Conservation (phyloP, 768 basidiomycete genomes). For the Crucibulum laeve region DNA sequence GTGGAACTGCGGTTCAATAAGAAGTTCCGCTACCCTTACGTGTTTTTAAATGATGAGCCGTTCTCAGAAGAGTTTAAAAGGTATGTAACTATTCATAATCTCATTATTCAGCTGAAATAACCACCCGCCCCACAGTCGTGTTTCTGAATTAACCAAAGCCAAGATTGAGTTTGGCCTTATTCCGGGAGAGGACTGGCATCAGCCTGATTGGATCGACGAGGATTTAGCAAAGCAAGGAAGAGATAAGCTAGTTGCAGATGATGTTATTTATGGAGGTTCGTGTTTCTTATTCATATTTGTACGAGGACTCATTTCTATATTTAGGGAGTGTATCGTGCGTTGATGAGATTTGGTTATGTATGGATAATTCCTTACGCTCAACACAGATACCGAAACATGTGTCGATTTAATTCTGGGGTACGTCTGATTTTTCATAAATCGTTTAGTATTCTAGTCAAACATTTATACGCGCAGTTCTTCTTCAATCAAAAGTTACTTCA, state of each 20-base stretch:
- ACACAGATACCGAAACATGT: conserved; percentile 78
- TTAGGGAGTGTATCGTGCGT: conserved; percentile 16
- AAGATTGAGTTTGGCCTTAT: conserved; percentile 54
- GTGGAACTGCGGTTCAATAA: conserved; percentile 84
- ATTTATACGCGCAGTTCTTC: conserved; percentile 49
- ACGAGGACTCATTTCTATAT: too few species aligned
- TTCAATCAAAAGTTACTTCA: conserved; percentile 66
- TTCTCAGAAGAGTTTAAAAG: conserved; percentile 75
- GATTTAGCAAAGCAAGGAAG: conserved; percentile 51
- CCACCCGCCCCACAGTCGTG: conserved; percentile 18
- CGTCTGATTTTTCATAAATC: conserved; percentile 18
- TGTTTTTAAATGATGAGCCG: conserved; percentile 79
- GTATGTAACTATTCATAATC: conserved; percentile 27
- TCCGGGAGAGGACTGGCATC: conserved; percentile 64
- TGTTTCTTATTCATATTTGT: too few species aligned
- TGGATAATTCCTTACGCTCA: too few species aligned
- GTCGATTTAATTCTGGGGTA: conserved; percentile 69
- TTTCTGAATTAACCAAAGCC: conserved; percentile 21
- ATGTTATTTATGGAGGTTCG: conserved; percentile 36
- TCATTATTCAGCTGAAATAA: not conserved
- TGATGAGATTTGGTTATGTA: too few species aligned
- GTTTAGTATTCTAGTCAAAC: conserved; percentile 26
- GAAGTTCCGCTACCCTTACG: conserved; percentile 75
- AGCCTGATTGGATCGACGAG: conserved; percentile 75
- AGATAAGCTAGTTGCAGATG: conserved; percentile 52